Evolutionary conservation across 2,329 filamentous ascomycete genomes (phyloP), one percentile per base, ranked within the genome.

Genomic region (Aspergillus glaucus): DNA sequence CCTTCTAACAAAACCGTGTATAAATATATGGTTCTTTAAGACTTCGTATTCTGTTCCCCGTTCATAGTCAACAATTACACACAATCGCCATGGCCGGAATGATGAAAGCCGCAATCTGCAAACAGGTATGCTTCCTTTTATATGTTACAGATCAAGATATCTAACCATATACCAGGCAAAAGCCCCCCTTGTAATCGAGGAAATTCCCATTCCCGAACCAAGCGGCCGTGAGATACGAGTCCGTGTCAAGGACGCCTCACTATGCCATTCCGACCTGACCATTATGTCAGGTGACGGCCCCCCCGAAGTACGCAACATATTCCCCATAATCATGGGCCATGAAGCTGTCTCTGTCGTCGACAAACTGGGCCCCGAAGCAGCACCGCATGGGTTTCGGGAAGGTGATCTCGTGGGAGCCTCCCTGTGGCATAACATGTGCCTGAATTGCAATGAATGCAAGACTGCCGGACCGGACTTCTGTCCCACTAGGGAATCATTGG

Each of bases 391-490:
- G 3, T 73, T 75, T 58, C 59, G 64, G 17, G 52, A 69, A 6
- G 74, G 74, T 14, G 72, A 77, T 48, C 60, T 63, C 1, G 68
- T 77, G 44, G 75, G 75, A 22, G 74, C 75, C 50, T 66, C 73
- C 26, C 75, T 75, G 51, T 73, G 75, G 57, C 64, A 70, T 26
- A 67, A 67, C 4, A 70, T 67, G 51, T 77, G 75, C 54, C 73
- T 74, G 50, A 68, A 71, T 46, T 78, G 75, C 56, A 64, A 71
- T 17, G 73, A 72, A 10, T 78, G 75, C 60, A 61, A 68, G 45
- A 66, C 59, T 4, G 66, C 67, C 7, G 67, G 67, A 6, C 64
- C 67, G n/a, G 60, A 64, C 4, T 50, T 49, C 9, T 54, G 52
- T 14, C 6, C 43, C 2, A 39, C 30, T n/a, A 45, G 17, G 8